Evolutionary conservation across 257 asterid genomes (phyloP).

Genomic region (Eustoma russellianum): DNA sequence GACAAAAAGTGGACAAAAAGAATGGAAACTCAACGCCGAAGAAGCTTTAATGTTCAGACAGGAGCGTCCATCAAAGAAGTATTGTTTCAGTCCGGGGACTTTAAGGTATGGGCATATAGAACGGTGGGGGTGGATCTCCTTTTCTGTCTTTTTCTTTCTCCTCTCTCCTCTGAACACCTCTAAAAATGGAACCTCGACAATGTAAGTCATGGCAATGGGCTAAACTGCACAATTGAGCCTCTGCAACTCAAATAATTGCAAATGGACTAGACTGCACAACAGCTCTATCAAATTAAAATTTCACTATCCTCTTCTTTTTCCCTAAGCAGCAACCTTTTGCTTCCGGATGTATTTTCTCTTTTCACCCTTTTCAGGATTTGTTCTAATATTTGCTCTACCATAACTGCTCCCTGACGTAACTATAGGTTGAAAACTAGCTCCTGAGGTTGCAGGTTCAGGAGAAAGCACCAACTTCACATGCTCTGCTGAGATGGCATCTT

Average conservation of each 20-base stretch:
- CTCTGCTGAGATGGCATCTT: slow-evolving; percentile 62
- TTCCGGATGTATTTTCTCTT: slow-evolving; percentile 52
- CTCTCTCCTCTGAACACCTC: slow-evolving; percentile 16
- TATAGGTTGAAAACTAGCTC: slow-evolving; percentile 17
- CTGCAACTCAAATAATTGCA: slow-evolving; percentile 2
- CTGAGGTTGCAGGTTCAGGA: slow-evolving; percentile 28
- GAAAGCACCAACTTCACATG: slow-evolving; percentile 57
- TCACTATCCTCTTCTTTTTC: slow-evolving; percentile 12
- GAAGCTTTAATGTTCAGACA: slow-evolving; percentile 22
- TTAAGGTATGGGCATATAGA: no score
- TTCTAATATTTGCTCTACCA: slow-evolving; percentile 22
- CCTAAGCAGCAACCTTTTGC: slow-evolving; percentile 43
- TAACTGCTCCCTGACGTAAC: slow-evolving; percentile 11
- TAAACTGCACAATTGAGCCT: slow-evolving; percentile 22
- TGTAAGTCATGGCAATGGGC: slow-evolving; percentile 9
- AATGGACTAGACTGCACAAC: slow-evolving; percentile 27
- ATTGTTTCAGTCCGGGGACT: no score
- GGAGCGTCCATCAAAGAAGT: neutral
- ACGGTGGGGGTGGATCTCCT: no score
- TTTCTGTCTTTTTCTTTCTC: no score
- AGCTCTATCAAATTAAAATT: slow-evolving; percentile 9
- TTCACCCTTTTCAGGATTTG: slow-evolving; percentile 34
- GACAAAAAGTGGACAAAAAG: neutral
- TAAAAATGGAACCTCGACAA: slow-evolving; percentile 50
- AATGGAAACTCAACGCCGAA: slow-evolving; percentile 9